Base-by-base conservation (phyloP, 139 green algal genomes). In the Edaphochlamys debaryana region DNA sequence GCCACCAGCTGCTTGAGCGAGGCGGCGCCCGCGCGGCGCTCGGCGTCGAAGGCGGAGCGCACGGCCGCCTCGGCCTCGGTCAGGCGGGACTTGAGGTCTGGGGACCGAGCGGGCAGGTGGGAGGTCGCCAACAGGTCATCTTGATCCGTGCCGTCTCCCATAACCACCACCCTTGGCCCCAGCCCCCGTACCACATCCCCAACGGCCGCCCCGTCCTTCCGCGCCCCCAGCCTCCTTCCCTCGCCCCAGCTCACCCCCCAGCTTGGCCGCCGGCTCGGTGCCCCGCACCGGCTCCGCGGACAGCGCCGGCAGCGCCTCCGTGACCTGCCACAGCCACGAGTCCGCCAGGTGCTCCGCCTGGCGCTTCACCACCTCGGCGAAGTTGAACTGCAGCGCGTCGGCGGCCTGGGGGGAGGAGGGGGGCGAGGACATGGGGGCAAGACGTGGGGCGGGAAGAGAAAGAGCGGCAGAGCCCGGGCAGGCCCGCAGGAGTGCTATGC, bases 281-380 rank as follows among this genome's bases (percentile, higher is more conserved):
- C 25, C 29, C 20, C 34, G 13, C 17, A 74, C 22, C 13, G 77
- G 77, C 48, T 83, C 77, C 6, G 77, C 77, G 2, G 77, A 73
- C 45, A 83, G 45, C 1, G 77, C 64, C 13, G 77, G 77, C 32
- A 83, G 77, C 25, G 77, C 63, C 77, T 83, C 77, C 23, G 63
- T 83, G 9, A 83, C 63, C 77, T 83, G 77, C 77, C 77, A 83
- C 62, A 83, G 48, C 77, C 77, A 83, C 63, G 38, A 67, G 25
- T 54, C 63, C 11, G 54, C 64, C 45, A 83, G 63, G 1, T n/a
- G 3, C 63, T 83, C 45, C 32, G 77, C 77, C 23, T 75, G 34
- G 20, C 30, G 22, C 45, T 67, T 50, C 5, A 54, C 64, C 0
- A 54, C 42, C 13, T 83, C 77, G 0, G 63, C 77, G 17, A 83